These are phyloP conservation scores for Arthrobotrys conoides DNA, from an alignment of 2,329 filamentous ascomycete genomes.

Conservation along the genomic window DNA sequence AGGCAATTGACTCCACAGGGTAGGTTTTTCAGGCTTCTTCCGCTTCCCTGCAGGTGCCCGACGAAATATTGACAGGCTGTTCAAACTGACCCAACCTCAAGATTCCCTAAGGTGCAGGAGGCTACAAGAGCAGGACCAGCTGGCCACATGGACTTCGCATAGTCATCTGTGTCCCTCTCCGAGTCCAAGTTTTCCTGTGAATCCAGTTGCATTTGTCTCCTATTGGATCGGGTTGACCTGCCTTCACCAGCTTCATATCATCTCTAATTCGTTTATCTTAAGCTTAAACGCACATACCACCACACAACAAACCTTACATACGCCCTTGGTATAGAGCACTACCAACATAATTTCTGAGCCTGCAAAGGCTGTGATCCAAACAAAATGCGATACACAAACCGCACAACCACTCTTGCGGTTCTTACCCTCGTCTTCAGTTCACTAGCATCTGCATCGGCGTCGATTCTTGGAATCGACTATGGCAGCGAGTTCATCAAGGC, in stretches of 20 bases:
- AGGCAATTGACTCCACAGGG: conserved; percentile 55
- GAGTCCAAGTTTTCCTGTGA: conserved; percentile 11
- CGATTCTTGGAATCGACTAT: conserved; percentile 91
- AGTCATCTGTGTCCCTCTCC: conserved; percentile 25
- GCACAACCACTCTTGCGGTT: conserved; percentile 70
- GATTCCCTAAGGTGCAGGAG: conserved; percentile 30
- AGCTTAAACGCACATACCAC: conserved; percentile 4
- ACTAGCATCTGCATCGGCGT: conserved; percentile 76
- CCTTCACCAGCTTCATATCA: conserved; percentile 27
- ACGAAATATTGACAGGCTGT: conserved; percentile 54
- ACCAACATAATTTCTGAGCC: conserved; percentile 35
- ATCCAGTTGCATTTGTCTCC: conserved; percentile 15
- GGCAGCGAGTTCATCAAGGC: conserved; percentile 98
- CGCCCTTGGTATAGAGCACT: conserved; percentile 32
- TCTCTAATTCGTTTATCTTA: conserved; percentile 5
- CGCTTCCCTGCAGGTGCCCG: conserved; percentile 26
- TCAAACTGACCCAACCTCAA: conserved; percentile 47
- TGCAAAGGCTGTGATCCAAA: conserved; percentile 48
- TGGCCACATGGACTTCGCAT: conserved; percentile 54
- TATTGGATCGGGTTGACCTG: conserved; percentile 56
- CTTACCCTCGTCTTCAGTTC: conserved; percentile 72
- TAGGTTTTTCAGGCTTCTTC: conserved; percentile 12
- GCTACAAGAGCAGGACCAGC: conserved; percentile 59
- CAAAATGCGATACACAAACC: conserved; percentile 63
- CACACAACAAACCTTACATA: conserved; percentile 6